Evolutionary conservation across 768 basidiomycete species (phyloP).

Genomic region (Lactifluus piperatus): DNA sequence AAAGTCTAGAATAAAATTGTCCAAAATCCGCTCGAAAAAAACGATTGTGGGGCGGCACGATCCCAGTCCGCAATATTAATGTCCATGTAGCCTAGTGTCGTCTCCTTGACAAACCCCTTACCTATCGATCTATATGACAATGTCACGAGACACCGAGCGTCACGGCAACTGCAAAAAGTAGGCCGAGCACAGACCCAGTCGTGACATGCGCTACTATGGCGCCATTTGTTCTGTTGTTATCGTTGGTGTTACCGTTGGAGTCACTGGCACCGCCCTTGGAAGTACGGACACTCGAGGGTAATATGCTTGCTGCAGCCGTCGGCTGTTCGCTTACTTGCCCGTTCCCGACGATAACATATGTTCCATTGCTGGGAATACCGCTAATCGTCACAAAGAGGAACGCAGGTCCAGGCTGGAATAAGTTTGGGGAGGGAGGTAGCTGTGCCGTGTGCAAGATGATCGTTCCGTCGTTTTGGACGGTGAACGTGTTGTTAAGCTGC

Average conservation of each 20-base stretch:
- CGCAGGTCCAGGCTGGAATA: conserved; percentile 85
- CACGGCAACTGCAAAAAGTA: background rate
- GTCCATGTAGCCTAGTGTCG: no score
- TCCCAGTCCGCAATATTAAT: no score
- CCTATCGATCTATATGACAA: no score
- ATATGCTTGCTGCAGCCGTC: conserved; percentile 31
- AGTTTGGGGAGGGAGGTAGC: conserved; percentile 69
- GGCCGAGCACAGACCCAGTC: background rate
- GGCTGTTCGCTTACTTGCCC: conserved; percentile 70
- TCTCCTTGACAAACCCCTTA: no score
- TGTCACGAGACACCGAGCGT: no score
- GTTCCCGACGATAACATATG: conserved; percentile 67
- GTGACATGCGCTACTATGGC: background rate
- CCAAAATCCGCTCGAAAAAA: no score
- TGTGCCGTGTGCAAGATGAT: conserved; percentile 76
- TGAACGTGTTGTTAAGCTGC: conserved; percentile 83
- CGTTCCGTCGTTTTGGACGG: conserved; percentile 65
- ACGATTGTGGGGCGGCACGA: no score
- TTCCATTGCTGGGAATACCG: conserved; percentile 77
- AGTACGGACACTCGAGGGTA: conserved; percentile 40
- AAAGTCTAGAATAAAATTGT: no score
- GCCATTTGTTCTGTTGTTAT: background rate
- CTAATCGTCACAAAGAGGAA: conserved; percentile 74
- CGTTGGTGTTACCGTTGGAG: background rate
- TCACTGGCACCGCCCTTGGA: background rate